phyloP scores from a whole-genome alignment of 176 grass and related monocot genomes.

The maize (Zea mays) region DNA sequence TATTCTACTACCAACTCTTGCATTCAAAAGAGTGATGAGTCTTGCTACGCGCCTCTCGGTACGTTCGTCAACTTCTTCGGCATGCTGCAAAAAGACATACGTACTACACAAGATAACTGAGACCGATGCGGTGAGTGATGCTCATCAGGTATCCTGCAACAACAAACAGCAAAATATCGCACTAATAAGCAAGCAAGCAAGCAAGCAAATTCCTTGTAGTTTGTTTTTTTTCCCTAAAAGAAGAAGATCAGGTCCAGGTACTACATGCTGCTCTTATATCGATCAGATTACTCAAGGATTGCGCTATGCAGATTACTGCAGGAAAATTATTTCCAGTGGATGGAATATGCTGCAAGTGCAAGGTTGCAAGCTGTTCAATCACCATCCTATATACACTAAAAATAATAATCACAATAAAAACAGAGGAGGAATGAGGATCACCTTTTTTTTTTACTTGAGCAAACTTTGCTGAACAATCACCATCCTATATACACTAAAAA shows the following conservation, averaged over 20 bases:
- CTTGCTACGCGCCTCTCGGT: no score
- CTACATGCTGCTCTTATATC: neutral
- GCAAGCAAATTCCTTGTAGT: neutral
- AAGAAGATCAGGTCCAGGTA: neutral
- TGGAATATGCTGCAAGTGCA: neutral
- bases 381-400: no score
- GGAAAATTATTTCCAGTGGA: neutral
- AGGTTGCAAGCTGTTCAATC: neutral
- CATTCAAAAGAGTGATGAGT: no score
- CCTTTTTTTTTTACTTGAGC: neutral
- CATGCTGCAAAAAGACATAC: neutral
- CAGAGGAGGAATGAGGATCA: neutral
- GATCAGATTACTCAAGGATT: neutral
- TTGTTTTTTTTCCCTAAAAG: neutral
- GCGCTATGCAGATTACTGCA: neutral
- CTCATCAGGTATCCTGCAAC: neutral
- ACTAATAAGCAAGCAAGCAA: neutral
- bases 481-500: neutral
- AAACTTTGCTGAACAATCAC: neutral
- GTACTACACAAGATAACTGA: neutral
- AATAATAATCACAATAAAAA: neutral
- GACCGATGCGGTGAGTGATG: neutral
- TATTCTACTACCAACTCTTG: no score
- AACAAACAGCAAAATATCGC: neutral
- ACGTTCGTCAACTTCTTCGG: neutral